A percentile compares a stretch with the other conserved stretches of the same genome.
phyloP scores from a whole-genome alignment of 352 stramenopile species.

The Pythium utonaiense region DNA sequence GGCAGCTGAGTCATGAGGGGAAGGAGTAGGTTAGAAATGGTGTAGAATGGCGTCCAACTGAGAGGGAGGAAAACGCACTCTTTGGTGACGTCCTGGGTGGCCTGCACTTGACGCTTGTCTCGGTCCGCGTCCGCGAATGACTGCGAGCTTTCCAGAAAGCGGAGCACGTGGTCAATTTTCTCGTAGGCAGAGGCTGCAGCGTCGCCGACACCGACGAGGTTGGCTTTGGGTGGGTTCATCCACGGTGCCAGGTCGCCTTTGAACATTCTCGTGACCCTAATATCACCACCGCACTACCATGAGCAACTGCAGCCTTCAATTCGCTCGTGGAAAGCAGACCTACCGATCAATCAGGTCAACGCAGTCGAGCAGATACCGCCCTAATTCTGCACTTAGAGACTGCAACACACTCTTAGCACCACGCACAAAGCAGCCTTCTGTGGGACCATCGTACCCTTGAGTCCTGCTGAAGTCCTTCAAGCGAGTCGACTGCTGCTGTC shows the following conservation, averaged over 20 bases:
- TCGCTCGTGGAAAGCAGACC: constrained; percentile 1
- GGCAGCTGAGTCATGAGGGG: constrained; percentile 20
- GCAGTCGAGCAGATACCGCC: constrained; percentile 23
- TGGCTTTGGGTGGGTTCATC: constrained; percentile 13
- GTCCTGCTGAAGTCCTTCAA: constrained; percentile 6
- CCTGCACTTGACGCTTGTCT: constrained; percentile 21
- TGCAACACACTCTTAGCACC: not conserved
- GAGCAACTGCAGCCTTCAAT: too few relatives aligned
- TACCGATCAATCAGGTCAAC: constrained; percentile 32
- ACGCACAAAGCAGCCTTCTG: not conserved
- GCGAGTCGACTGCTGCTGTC: not conserved
- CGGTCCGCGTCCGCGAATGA: constrained; percentile 16
- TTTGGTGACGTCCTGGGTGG: constrained; percentile 27
- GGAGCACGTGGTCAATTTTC: constrained; percentile 31
- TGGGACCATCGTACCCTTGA: constrained; percentile 19
- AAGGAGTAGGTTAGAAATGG: not conserved
- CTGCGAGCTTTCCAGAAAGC: constrained; percentile 37
- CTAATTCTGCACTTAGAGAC: constrained; percentile 29
- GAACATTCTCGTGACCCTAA: constrained; percentile 30
- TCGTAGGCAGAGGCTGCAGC: constrained; percentile 24
- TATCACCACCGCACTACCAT: not conserved
- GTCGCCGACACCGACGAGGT: constrained; percentile 31
- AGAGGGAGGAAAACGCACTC: constrained; percentile 26
- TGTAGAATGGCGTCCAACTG: not conserved
- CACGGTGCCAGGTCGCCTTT: constrained; percentile 29